phyloP scores from a whole-genome alignment of 768 basidiomycete genomes.

The Mycena belliarum region DNA sequence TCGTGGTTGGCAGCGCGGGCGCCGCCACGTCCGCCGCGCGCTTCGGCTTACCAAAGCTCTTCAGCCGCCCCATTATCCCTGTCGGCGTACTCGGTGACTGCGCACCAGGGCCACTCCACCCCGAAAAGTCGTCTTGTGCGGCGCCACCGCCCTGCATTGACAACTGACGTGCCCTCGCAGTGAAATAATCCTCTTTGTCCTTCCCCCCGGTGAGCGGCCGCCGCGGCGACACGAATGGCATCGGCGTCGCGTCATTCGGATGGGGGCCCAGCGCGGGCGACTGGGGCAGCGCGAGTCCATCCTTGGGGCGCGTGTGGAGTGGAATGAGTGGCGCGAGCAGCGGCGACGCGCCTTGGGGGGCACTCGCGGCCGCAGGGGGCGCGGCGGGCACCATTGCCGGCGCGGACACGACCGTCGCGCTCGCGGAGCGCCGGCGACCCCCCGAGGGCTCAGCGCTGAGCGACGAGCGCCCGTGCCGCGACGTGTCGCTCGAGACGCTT shows the following conservation, averaged over 20 bases:
- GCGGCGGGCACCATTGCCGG: conserved; percentile 68
- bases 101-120: conserved; percentile 39
- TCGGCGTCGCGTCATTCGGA: conserved; percentile 35
- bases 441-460: conserved; percentile 29
- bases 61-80: conserved; percentile 79
- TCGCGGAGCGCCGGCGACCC: conserved; percentile 22
- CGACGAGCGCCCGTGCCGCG: conserved; percentile 23
- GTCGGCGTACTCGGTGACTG: conserved; percentile 53
- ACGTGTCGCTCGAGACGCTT: conserved; percentile 20
- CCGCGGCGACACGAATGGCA: conserved; percentile 33
- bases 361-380: conserved; percentile 43
- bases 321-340: conserved; percentile 64
- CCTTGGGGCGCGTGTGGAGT: conserved; percentile 31
- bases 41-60: conserved; percentile 64
- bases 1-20: conserved; percentile 26
- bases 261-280: conserved; percentile 36
- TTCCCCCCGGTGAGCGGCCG: conserved; percentile 36
- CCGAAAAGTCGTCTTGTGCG: conserved; percentile 52
- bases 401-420: conserved; percentile 57
- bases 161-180: conserved; percentile 43
- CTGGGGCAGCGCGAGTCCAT: conserved; percentile 34
- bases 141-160: conserved; percentile 39
- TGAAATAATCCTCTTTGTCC: conserved; percentile 54
- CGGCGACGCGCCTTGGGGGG: conserved; percentile 48
- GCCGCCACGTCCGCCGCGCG: conserved; percentile 30